Conservation (phyloP, 1,284 basidiomycete species). For the Irpex sp. region DNA sequence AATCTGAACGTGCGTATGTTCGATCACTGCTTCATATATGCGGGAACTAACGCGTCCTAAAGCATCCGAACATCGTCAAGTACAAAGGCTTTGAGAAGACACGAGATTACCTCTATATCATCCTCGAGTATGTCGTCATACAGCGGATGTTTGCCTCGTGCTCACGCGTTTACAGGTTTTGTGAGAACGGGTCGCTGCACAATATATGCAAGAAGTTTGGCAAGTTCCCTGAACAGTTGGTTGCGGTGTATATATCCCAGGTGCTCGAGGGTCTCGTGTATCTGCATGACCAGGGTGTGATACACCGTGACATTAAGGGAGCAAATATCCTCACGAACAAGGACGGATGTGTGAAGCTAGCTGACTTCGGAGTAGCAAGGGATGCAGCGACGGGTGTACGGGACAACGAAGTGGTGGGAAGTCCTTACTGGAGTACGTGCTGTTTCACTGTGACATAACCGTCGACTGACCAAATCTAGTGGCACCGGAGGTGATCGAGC, state of each 20-base stretch:
- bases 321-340: constrained; percentile 98
- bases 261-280: constrained; percentile 90
- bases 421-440: constrained; percentile 91
- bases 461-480: constrained; percentile 37
- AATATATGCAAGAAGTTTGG: constrained; percentile 96
- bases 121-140: constrained; percentile 65
- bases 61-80: constrained; percentile 96
- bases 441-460: constrained; percentile 9
- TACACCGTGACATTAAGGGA: constrained; percentile 98
- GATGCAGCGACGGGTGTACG: constrained; percentile 66
- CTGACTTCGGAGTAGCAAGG: constrained; percentile 89
- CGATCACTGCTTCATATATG: not conserved
- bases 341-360: constrained; percentile 93
- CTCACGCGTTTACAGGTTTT: constrained; percentile 54
- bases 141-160: constrained; percentile 1
- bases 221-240: constrained; percentile 95
- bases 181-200: constrained; percentile 96
- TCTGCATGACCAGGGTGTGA: constrained; percentile 95
- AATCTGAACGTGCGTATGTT: constrained; percentile 82
- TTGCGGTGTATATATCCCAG: constrained; percentile 94
- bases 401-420: constrained; percentile 90
- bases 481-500: constrained; percentile 98
- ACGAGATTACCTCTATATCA: constrained; percentile 91
- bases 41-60: not conserved
- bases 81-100: constrained; percentile 98